phyloP scores from a whole-genome alignment of 2,329 filamentous ascomycete genomes.

The Diplodia mutila region DNA sequence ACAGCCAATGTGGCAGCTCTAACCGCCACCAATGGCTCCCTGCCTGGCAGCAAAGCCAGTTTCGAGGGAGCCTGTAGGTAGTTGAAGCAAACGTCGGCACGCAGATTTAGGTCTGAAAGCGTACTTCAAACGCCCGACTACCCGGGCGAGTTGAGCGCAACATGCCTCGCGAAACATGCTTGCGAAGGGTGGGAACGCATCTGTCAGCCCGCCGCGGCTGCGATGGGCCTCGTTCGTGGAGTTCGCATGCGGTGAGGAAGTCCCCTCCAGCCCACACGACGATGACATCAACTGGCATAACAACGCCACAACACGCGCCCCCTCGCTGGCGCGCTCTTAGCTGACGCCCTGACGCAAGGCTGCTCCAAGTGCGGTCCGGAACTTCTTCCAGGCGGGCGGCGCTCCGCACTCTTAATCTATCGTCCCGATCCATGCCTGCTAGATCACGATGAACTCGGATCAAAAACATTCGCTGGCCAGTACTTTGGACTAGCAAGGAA shows the following conservation, averaged over 20 bases:
- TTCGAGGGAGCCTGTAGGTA: not conserved
- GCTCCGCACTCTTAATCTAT: not conserved
- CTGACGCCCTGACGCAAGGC: not conserved
- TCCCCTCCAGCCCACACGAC: not conserved
- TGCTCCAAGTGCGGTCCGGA: not conserved
- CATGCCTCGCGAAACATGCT: not conserved
- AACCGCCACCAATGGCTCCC: not conserved
- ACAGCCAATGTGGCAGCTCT: not conserved
- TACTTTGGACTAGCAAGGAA: not conserved
- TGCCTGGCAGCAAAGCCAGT: not conserved
- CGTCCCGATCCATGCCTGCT: not conserved
- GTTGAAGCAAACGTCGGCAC: not conserved
- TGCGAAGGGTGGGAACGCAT: not conserved
- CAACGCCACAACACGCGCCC: not conserved
- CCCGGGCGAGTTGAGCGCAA: no score
- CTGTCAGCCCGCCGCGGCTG: not conserved
- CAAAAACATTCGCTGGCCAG: not conserved
- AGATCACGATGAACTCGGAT: not conserved
- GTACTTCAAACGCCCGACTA: not conserved
- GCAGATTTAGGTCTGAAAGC: not conserved
- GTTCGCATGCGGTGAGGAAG: not conserved
- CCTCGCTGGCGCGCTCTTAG: not conserved
- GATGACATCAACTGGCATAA: not conserved
- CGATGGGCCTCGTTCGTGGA: not conserved
- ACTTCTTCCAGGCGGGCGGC: not conserved